These are phyloP conservation scores for Aspergillus incahuasiensis DNA, from an alignment of 495 filamentous ascomycete species.

Conservation along the genomic window DNA sequence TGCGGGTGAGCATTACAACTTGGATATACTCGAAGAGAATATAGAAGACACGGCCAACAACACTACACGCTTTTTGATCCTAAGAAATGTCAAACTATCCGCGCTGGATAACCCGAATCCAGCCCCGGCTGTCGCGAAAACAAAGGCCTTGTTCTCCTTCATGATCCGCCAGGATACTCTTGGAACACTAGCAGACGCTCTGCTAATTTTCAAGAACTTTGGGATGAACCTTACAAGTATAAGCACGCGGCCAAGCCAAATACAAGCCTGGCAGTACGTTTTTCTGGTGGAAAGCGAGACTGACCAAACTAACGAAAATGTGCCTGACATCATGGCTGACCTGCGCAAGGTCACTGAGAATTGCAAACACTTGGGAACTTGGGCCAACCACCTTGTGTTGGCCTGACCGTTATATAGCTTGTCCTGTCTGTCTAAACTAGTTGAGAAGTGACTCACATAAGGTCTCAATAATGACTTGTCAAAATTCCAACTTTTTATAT, in stretches of 20 bases:
- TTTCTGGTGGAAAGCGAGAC: conserved; percentile 87
- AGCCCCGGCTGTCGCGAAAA: conserved; percentile 18
- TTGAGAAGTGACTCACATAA: too few species aligned
- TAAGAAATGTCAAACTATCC: conserved; percentile 53
- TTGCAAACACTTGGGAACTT: conserved; percentile 40
- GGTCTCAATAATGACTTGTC: too few species aligned
- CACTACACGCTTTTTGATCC: conserved; percentile 80
- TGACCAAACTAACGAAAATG: conserved; percentile 24
- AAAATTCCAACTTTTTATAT: too few species aligned
- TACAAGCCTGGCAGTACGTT: conserved; percentile 79
- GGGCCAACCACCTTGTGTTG: conserved; percentile 33
- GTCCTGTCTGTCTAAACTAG: too few species aligned
- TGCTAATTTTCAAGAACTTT: conserved; percentile 69
- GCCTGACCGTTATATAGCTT: too few species aligned
- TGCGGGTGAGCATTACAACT: conserved; percentile 61
- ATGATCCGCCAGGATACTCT: conserved; percentile 71
- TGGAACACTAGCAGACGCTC: conserved; percentile 74
- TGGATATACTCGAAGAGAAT: conserved; percentile 63
- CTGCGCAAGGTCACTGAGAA: conserved; percentile 31
- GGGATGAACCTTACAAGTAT: conserved; percentile 86
- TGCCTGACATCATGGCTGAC: conserved; percentile 23
- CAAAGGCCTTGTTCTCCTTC: conserved; percentile 67
- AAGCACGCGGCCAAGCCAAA: conserved; percentile 74
- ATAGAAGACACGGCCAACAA: conserved; percentile 86
- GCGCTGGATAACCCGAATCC: too few species aligned